A percentile compares a stretch with the other conserved stretches of the same genome.
These are phyloP conservation scores for Calycina herbarum DNA, from an alignment of 2,329 filamentous ascomycete genomes.

Conservation along the genomic window DNA sequence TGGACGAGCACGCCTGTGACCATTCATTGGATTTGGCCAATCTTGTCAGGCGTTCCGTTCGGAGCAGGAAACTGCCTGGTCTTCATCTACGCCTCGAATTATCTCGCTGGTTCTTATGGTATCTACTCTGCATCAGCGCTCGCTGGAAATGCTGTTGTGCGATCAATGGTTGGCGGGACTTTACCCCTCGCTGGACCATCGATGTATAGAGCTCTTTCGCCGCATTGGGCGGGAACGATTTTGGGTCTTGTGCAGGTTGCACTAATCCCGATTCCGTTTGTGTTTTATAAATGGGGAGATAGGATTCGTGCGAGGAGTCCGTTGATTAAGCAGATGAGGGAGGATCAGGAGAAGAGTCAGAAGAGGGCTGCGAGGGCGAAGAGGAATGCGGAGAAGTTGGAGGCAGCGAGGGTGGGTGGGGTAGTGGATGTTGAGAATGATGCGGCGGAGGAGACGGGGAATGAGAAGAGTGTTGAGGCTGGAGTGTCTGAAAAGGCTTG, in stretches of 20 bases:
- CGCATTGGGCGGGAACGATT: constrained; percentile 78
- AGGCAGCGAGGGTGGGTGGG: constrained; percentile 15
- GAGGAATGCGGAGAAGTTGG: constrained; percentile 17
- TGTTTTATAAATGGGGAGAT: constrained; percentile 68
- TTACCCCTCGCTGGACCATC: constrained; percentile 72
- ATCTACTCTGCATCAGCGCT: constrained; percentile 81
- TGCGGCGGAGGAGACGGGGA: constrained; percentile 3
- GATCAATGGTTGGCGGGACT: constrained; percentile 73
- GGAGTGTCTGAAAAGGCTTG: constrained; percentile 3
- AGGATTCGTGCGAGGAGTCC: constrained; percentile 53
- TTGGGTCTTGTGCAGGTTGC: constrained; percentile 71
- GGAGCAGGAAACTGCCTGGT: constrained; percentile 73
- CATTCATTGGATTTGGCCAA: constrained; percentile 80
- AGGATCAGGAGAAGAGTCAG: constrained; percentile 35
- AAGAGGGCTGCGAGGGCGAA: constrained; percentile 26
- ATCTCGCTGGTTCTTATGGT: constrained; percentile 75
- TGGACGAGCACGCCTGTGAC: constrained; percentile 79
- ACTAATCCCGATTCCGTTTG: constrained; percentile 76
- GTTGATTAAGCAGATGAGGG: constrained; percentile 41
- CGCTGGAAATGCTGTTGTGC: constrained; percentile 74
- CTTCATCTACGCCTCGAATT: constrained; percentile 82
- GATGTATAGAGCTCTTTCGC: constrained; percentile 69
- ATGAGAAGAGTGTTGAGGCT: constrained; percentile 4
- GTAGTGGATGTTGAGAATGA: constrained; percentile 15
- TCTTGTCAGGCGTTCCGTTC: constrained; percentile 77